Evolutionary conservation across 495 filamentous ascomycete genomes (phyloP).

Genomic region (Lasiosphaeria miniovina): DNA sequence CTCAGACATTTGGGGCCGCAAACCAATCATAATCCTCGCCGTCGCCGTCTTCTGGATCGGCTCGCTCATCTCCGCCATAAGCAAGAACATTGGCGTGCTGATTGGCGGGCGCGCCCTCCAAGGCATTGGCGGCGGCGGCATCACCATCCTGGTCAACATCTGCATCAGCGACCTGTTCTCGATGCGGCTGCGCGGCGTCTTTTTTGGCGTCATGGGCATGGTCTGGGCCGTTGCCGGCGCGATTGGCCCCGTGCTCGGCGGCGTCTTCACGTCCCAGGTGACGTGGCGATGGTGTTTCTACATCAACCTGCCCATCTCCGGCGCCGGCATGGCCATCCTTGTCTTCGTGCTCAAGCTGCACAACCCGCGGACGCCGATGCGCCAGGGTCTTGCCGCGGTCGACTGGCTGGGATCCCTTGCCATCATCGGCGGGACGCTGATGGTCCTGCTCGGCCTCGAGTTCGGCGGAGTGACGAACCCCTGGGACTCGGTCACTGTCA

Average conservation of each 20-base stretch:
- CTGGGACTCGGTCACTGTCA: constrained; percentile 71
- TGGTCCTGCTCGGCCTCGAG: constrained; percentile 78
- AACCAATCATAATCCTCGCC: constrained; percentile 70
- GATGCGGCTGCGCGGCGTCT: constrained; percentile 56
- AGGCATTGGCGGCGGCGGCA: constrained; percentile 79
- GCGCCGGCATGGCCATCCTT: constrained; percentile 62
- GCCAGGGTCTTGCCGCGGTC: constrained; percentile 67
- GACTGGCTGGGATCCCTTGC: constrained; percentile 72
- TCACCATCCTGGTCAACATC: constrained; percentile 78
- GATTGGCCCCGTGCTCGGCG: constrained; percentile 62
- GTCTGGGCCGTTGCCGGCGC: constrained; percentile 54
- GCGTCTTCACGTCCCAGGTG: constrained; percentile 55
- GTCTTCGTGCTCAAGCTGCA: constrained; percentile 71
- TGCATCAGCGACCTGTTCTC: constrained; percentile 78
- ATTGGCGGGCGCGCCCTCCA: constrained; percentile 75
- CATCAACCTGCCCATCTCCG: constrained; percentile 77
- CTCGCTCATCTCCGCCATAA: constrained; percentile 67
- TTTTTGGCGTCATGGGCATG: constrained; percentile 45
- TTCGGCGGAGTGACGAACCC: constrained; percentile 73
- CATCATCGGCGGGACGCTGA: constrained; percentile 73
- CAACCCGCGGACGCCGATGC: constrained; percentile 68
- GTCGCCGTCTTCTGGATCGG: constrained; percentile 73
- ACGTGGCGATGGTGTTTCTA: constrained; percentile 71
- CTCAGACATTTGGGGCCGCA: constrained; percentile 83
- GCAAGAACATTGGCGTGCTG: constrained; percentile 68